Conservation (phyloP, 345 rosid genomes). For the Firmiana major region DNA sequence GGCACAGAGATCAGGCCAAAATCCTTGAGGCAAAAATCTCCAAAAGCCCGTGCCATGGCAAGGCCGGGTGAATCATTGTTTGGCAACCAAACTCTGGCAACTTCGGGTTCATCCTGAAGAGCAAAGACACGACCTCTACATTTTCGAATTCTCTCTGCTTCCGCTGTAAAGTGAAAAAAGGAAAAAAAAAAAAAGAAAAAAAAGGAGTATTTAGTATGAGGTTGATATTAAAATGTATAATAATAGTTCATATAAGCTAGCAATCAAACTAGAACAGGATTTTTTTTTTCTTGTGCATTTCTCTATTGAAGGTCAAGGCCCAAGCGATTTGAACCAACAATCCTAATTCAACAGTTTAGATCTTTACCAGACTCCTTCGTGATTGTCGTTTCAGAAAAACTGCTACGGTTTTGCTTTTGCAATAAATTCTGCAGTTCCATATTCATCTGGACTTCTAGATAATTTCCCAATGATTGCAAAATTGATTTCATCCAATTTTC, state of each 20-base stretch:
- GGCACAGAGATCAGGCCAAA: constrained; percentile 97
- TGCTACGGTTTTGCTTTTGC: not conserved
- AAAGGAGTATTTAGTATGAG: not conserved
- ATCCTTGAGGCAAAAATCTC: constrained; percentile 97
- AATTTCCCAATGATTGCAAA: not conserved
- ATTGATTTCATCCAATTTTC: not conserved
- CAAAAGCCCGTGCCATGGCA: constrained; percentile 99
- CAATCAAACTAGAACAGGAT: not conserved
- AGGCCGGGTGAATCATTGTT: constrained; percentile 92
- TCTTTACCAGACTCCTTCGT: not conserved
- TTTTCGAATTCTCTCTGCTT: constrained; percentile 88
- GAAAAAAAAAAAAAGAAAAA: too few species aligned
- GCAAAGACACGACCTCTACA: constrained; percentile 93
- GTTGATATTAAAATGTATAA: not conserved
- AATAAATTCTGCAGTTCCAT: not conserved
- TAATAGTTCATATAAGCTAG: not conserved
- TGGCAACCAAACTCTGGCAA: constrained; percentile 95
- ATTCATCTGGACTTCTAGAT: not conserved
- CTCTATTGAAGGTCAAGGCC: not conserved
- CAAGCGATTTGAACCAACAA: not conserved
- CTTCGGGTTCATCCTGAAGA: constrained; percentile 94
- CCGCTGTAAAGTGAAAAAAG: constrained; percentile 48
- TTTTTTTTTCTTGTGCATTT: not conserved
- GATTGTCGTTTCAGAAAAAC: not conserved
- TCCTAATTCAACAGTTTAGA: not conserved